Evolutionary conservation across 805 yeast species (phyloP).

Genomic region (Yarrowia sp.): DNA sequence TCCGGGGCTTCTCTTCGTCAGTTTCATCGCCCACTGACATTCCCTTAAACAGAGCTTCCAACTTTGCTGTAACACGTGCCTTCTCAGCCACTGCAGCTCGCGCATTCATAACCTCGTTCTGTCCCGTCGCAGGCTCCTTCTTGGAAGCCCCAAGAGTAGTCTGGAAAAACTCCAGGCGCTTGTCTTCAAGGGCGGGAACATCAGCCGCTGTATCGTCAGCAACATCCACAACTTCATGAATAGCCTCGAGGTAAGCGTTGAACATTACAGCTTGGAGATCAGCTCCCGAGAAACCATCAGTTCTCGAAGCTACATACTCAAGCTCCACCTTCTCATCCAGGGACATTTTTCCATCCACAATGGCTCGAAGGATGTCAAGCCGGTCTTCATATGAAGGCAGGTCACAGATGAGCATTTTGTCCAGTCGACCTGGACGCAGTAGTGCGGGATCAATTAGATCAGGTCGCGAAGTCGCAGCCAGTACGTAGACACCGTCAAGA

Average conservation of each 20-base stretch:
- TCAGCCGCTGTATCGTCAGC: slow-evolving; percentile 31
- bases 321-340: slow-evolving; percentile 53
- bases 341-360: slow-evolving; percentile 57
- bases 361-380: slow-evolving; percentile 57
- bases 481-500: slow-evolving; percentile 89
- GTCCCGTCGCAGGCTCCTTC: neutral
- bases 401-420: slow-evolving; percentile 86
- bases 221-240: slow-evolving; percentile 49
- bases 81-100: slow-evolving; percentile 27
- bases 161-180: slow-evolving; percentile 24
- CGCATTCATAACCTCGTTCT: slow-evolving; percentile 18
- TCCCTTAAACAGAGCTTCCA: slow-evolving; percentile 27
- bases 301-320: slow-evolving; percentile 49
- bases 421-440: slow-evolving; percentile 92
- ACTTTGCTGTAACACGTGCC: slow-evolving; percentile 27
- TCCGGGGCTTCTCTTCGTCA: neutral
- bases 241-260: slow-evolving; percentile 84
- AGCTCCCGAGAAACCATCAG: slow-evolving; percentile 88
- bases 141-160: neutral
- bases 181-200: slow-evolving; percentile 43
- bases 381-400: slow-evolving; percentile 74
- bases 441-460: slow-evolving; percentile 94
- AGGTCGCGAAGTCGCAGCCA: slow-evolving; percentile 95
- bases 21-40: neutral
- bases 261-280: slow-evolving; percentile 90